Evolutionary conservation across 2,329 filamentous ascomycete genomes (phyloP), one percentile per base, ranked within the genome.

Genomic region (Curvularia lunata): DNA sequence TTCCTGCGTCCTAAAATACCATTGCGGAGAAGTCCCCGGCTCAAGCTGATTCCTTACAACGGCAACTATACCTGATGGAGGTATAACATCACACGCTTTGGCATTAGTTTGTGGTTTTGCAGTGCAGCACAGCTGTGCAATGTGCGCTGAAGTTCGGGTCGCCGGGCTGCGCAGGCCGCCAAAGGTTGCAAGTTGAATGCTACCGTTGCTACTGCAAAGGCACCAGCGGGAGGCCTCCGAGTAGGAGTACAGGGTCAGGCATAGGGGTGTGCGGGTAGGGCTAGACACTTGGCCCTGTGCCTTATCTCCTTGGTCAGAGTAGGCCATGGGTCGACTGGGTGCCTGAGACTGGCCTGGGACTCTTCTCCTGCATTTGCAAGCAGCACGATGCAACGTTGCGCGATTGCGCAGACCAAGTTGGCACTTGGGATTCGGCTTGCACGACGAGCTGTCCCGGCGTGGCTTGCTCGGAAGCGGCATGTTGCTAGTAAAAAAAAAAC

Each of bases 301-400:
- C 10, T 13, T 13, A 9, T 12, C 28, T 30, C 12, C 9, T 30
- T 34, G 12, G 32, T 13, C 13, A 13, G 28, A 30, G 28, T 10
- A 30, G 28, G 28, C 12, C 10, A 45, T 45, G 38, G 18, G 28
- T 38, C 38, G 48, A 62, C 59, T 66, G 61, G 45, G 50, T 25
- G 45, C 54, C 55, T 56, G 54, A 58, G 58, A 51, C 37, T 28
- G 21, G 42, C 56, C 50, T 58, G 51, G 52, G 64, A 52, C 47
- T 56, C 51, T 52, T 18, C 40, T 42, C 40, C 13, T 23, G 19
- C 30, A 48, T 41, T 61, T 27, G 60, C 59, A 62, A 55, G 63
- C 62, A 40, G 54, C 53, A 63, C 61, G 62, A 61, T 71, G 69
- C 54, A 72, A 72, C 67, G 62, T 72, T 50, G 64, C 57, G 50